phyloP scores from a whole-genome alignment of 1,284 basidiomycete species.

The Veloporphyrellus conicus region DNA sequence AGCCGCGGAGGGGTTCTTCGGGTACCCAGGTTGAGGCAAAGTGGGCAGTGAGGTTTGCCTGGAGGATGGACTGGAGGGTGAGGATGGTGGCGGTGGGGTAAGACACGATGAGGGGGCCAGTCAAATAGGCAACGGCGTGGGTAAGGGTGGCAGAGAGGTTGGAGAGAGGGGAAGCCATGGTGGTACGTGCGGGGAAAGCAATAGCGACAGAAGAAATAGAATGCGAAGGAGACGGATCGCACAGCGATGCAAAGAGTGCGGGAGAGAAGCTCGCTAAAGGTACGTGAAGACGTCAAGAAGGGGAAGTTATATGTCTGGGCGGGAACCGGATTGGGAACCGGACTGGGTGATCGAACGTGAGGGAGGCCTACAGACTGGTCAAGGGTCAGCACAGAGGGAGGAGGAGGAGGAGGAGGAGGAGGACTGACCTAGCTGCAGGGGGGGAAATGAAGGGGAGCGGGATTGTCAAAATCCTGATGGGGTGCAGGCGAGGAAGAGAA shows the following conservation, averaged over 20 bases:
- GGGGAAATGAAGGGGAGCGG: constrained; percentile 14
- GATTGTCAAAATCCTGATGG: constrained; percentile 37
- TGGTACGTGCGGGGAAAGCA: not conserved
- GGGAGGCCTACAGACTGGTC: constrained; percentile 30
- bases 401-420: not conserved
- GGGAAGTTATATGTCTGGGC: constrained; percentile 1
- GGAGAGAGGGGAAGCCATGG: constrained; percentile 48
- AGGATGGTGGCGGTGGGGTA: constrained; percentile 57
- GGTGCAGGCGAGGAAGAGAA: not conserved
- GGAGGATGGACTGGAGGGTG: constrained; percentile 64
- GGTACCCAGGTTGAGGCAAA: constrained; percentile 63
- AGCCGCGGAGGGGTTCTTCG: constrained; percentile 58
- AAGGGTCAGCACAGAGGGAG: constrained; percentile 5
- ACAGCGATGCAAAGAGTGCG: constrained; percentile 53
- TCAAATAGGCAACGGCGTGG: constrained; percentile 69
- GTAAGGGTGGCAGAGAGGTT: constrained; percentile 62
- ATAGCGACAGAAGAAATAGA: constrained; percentile 15
- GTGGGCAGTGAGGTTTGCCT: constrained; percentile 63
- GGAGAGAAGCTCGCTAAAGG: constrained; percentile 28
- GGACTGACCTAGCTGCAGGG: constrained; percentile 30
- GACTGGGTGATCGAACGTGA: too few relatives aligned
- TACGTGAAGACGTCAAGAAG: constrained; percentile 26
- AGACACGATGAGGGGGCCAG: constrained; percentile 52
- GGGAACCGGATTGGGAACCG: constrained; percentile 22
- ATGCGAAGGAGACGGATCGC: constrained; percentile 46